Conservation (phyloP, 1,284 basidiomycete species). For the Vanrija humicola region DNA sequence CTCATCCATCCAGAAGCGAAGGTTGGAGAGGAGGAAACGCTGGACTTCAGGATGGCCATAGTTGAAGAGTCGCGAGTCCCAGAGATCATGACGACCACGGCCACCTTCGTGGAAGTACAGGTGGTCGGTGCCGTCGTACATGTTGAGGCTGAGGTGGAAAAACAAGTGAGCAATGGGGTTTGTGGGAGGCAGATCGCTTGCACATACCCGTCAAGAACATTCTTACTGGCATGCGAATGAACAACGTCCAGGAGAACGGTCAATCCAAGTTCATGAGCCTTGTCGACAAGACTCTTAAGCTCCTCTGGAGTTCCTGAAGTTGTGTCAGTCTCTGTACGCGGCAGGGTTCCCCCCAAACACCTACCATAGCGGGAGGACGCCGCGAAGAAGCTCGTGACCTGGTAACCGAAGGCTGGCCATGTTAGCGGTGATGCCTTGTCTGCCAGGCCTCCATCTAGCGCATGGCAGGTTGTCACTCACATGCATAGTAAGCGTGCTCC, state of each 20-base stretch:
- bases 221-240: slow-evolving; percentile 97
- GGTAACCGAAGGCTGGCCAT: slow-evolving; percentile 83
- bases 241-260: slow-evolving; percentile 94
- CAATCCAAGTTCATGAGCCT: slow-evolving; percentile 86
- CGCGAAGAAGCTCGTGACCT: slow-evolving; percentile 97
- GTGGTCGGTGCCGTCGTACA: slow-evolving; percentile 94
- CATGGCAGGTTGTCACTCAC: slow-evolving; percentile 53
- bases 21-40: slow-evolving; percentile 88
- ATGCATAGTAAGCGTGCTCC: slow-evolving; percentile 98
- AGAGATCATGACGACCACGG: slow-evolving; percentile 88
- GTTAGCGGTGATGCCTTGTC: slow-evolving; percentile 3
- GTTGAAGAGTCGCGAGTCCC: slow-evolving; percentile 94
- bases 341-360: slow-evolving; percentile 1
- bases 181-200: background rate
- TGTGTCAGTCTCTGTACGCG: slow-evolving; percentile 7
- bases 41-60: slow-evolving; percentile 92
- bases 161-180: background rate
- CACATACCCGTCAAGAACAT: slow-evolving; percentile 73
- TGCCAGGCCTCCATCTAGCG: background rate
- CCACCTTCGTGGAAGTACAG: slow-evolving; percentile 92
- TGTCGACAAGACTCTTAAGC: slow-evolving; percentile 90
- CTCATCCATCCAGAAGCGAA: slow-evolving; percentile 92
- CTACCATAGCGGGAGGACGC: slow-evolving; percentile 81
- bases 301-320: slow-evolving; percentile 74
- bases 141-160: slow-evolving; percentile 63